These are phyloP conservation scores for Megacollybia platyphylla DNA, from an alignment of 1,284 basidiomycete species.

Conservation along the genomic window DNA sequence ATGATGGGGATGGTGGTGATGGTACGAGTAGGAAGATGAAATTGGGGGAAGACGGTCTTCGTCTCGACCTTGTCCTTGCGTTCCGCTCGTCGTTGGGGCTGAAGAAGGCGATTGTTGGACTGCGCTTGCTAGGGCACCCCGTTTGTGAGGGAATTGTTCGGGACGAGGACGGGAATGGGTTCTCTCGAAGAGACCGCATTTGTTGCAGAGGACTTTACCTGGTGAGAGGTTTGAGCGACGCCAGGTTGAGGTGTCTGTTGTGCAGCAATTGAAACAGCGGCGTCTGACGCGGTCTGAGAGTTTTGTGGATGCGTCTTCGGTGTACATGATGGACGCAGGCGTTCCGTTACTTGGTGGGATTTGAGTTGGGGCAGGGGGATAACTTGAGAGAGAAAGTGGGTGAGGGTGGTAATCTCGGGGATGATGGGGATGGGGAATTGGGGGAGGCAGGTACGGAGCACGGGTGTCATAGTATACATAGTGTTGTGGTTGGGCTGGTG, in stretches of 20 bases:
- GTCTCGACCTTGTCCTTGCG: no score
- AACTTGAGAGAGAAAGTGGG: not conserved
- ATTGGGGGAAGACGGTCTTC: conserved; percentile 17
- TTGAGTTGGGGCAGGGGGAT: not conserved
- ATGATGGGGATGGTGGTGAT: conserved; percentile 8
- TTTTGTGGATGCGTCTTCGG: conserved; percentile 49
- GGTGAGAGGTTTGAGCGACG: conserved; percentile 61
- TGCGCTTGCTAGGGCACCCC: conserved; percentile 45
- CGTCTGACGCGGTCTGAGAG: conserved; percentile 43
- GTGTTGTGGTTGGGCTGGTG: not conserved
- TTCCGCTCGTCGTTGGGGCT: no score
- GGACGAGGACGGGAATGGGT: conserved; percentile 70
- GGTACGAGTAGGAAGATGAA: conserved; percentile 12
- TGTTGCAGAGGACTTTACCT: conserved; percentile 81
- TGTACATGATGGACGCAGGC: conserved; percentile 22
- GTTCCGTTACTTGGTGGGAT: no score
- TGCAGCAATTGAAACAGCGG: conserved; percentile 48
- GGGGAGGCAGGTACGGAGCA: not conserved
- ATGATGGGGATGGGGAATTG: not conserved
- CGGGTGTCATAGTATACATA: not conserved
- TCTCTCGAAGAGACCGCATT: conserved; percentile 73
- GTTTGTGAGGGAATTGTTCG: conserved; percentile 70
- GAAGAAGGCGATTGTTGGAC: conserved; percentile 9
- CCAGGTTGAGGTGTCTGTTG: conserved; percentile 72
- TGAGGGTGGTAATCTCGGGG: not conserved